These are phyloP conservation scores for Entomortierella chlamydospora DNA, from an alignment of 192 early-diverging fungal species.

Conservation along the genomic window DNA sequence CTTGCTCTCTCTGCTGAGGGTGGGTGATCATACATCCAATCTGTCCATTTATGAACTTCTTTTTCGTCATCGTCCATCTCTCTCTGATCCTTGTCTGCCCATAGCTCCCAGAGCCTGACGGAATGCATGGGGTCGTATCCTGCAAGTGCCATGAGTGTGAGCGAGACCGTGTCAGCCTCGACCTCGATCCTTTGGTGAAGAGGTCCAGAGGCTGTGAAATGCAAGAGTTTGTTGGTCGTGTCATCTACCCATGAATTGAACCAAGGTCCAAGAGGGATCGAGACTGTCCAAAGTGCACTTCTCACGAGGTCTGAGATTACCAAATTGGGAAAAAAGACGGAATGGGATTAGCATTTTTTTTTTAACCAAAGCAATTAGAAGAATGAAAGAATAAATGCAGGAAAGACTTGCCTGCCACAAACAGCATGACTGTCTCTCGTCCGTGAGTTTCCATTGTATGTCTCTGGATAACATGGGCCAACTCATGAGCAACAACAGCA, in stretches of 20 bases:
- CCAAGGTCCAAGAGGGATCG: conserved; percentile 23
- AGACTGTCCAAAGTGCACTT: conserved; percentile 42
- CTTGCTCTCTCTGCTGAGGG: conserved; percentile 47
- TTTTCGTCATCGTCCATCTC: conserved; percentile 34
- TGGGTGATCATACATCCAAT: conserved; percentile 56
- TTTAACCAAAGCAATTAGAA: no score
- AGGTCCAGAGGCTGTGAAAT: conserved; percentile 31
- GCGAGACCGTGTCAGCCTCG: conserved; percentile 62
- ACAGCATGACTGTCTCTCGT: conserved; percentile 59
- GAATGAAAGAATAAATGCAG: neutral
- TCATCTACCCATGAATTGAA: conserved; percentile 36
- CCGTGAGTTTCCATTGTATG: conserved; percentile 69
- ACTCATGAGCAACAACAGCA: conserved; percentile 65
- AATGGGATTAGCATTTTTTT: no score
- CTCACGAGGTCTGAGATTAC: conserved; percentile 17
- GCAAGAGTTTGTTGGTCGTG: conserved; percentile 30
- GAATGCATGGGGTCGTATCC: conserved; percentile 68
- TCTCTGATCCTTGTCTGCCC: conserved; percentile 54
- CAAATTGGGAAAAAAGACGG: neutral
- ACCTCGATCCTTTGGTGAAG: conserved; percentile 57
- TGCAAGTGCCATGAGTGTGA: conserved; percentile 64
- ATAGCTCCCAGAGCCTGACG: conserved; percentile 62
- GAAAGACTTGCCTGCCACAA: conserved; percentile 56
- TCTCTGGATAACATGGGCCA: conserved; percentile 66
- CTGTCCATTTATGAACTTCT: conserved; percentile 51